Evolutionary conservation across 2,329 filamentous ascomycete species (phyloP), one percentile per base, ranked within the genome.

Genomic region (Clarireedia monteithiana): DNA sequence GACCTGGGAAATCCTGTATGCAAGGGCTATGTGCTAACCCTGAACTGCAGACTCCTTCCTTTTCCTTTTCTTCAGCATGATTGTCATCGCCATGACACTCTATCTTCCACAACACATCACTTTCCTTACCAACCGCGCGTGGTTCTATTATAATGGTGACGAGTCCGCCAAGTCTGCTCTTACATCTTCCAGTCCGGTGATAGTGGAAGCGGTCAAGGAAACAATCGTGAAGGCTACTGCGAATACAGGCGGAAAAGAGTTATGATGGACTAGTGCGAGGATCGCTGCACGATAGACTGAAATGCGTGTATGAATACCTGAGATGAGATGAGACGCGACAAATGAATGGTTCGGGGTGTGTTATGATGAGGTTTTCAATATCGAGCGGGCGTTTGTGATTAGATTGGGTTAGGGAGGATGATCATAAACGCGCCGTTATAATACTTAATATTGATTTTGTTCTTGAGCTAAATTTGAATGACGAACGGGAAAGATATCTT

Each of bases 111-210:
- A 95, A 68, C 92, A 97, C 75, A 76, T 97, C 67, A 79, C 83
- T 67, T 86, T 89, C 69, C 85, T 99, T 66, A 82, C 86, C 68
- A 83, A 84, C 69, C 88, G 92, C 69, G 85, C 90, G 53, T 95
- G 89, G 82, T 99, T 96, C 78, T 99, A 99, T 78, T 89, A 90
- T 72, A 85, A 86, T 62, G 94, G 94, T 64, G 91, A 96, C 68
- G 80, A 83, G 64, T 78, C 77, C 58, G 75, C 63, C 14, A 66
- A 63, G 46, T 57, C 50, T 20, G 58, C 56, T 15, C 57, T 65
- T 12, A 56, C 59, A 15, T 64, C 63, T 15, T 58, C 60, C 40
- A 62, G 60, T 27, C 59, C 63, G 20, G 55, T 60, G 3, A 24
- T 64, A 14, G 54, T 58, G 12, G 60, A 65, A 38, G 60, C 59